Evolutionary conservation across 805 yeast species (phyloP), one percentile per base, ranked within the genome.

Genomic region (Kodamaea restingae): DNA sequence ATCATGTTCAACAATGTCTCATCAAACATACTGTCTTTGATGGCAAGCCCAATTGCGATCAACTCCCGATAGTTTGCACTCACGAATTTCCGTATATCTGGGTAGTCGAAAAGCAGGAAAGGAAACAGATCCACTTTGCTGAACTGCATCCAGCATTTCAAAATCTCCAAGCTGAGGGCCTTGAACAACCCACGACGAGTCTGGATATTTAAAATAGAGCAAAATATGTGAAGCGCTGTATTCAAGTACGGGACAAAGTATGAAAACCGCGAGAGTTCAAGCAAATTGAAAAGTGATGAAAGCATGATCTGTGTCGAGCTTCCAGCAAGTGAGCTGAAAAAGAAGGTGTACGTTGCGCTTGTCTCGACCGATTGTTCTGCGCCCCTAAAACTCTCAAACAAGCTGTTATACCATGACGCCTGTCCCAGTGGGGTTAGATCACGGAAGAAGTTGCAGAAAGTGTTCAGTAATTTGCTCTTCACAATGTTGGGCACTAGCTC

Each of bases 91-190:
- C 39, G 30, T 2, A 42, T 40, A 7, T 50, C 48, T 1, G 39
- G 14, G 45, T 61, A 74, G 0, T 61, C 75, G 47, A 77, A 66
- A 1, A 71, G 39, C 1, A 41, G 43, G 39, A 32, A 65, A 0
- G 81, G 81, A 43, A 76, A 74, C 1, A 48, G 46, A 0, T 42
- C 39, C 10, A 73, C 43, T 3, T 51, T 46, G 3, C 58, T 54
- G 38, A 57, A 60, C n/a, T 55, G 52, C 52, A 60, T 57, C 80
- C 80, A 76, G 15, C 58, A 58, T 39, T 61, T 68, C 34, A 76
- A 52, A 3, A 75, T 50, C 10, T 64, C 65, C 25, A 61, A 46
- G 34, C 54, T 61, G 18, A 61, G 49, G 9, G 46, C 39, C 35
- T 52, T 51, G 44, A 70, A 70, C 3, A 73, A 40, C 1, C 33